phyloP scores from a whole-genome alignment of 2,329 filamentous ascomycete genomes.

The Didymella pomorum region DNA sequence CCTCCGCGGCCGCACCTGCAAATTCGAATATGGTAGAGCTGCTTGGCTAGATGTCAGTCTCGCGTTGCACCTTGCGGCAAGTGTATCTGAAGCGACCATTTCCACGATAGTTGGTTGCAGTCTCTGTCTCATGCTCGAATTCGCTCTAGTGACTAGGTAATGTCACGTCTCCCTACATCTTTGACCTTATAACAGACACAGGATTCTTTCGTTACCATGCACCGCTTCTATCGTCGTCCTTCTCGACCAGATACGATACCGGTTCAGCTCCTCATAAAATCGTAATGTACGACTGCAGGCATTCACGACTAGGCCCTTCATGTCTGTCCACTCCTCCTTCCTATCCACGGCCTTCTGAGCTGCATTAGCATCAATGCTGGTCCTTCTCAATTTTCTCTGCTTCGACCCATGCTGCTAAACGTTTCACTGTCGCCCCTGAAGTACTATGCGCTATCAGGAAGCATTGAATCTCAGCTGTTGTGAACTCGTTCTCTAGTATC shows the following conservation, averaged over 20 bases:
- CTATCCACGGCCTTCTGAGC: neutral
- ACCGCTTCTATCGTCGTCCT: too few relatives aligned
- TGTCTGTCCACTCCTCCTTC: neutral
- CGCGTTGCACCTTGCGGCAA: neutral
- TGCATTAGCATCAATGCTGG: neutral
- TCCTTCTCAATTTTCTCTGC: neutral
- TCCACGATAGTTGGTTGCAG: neutral
- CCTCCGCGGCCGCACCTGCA: neutral
- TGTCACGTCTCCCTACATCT: too few relatives aligned
- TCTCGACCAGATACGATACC: too few relatives aligned
- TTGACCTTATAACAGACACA: too few relatives aligned
- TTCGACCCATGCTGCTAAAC: neutral
- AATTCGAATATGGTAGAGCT: neutral
- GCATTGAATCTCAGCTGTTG: neutral
- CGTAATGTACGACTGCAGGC: neutral
- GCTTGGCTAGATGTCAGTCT: neutral
- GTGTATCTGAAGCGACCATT: neutral
- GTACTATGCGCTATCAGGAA: neutral
- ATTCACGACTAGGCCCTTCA: neutral
- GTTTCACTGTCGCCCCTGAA: neutral
- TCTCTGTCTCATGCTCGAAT: too few relatives aligned
- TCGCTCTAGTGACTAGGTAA: too few relatives aligned
- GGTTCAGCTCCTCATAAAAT: neutral
- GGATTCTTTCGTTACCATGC: too few relatives aligned
- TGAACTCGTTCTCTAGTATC: neutral